Conservation (phyloP, 495 filamentous ascomycete genomes). For the Clohesyomyces aquaticus region DNA sequence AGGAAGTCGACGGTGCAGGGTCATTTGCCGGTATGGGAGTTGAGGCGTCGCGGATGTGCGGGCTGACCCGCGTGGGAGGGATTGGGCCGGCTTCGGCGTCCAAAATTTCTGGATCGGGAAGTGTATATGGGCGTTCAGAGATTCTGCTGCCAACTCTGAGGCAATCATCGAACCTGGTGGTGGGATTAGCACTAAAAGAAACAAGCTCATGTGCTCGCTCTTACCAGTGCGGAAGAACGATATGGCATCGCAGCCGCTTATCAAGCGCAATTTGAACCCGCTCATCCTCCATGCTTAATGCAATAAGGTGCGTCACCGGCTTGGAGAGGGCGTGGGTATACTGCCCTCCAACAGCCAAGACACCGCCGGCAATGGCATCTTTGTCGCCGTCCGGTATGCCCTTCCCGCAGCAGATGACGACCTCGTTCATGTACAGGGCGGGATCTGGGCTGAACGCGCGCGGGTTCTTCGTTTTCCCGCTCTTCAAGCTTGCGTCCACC, state of each 20-base stretch:
- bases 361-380: conserved; percentile 88
- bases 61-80: conserved; percentile 52
- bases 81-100: conserved; percentile 47
- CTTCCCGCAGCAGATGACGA: conserved; percentile 63
- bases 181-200: conserved; percentile 14
- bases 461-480: conserved; percentile 71
- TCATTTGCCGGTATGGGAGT: conserved; percentile 64
- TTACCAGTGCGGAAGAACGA: conserved; percentile 96
- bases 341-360: conserved; percentile 85
- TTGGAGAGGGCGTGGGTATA: conserved; percentile 70
- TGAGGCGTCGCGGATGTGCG: conserved; percentile 73
- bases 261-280: conserved; percentile 67
- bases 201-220: conserved; percentile 21
- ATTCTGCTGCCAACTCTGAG: conserved; percentile 87
- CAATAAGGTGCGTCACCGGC: conserved; percentile 84
- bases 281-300: conserved; percentile 71
- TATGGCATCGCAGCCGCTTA: conserved; percentile 71
- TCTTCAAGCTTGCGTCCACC: conserved; percentile 69
- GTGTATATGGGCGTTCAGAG: conserved; percentile 80
- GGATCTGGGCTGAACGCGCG: conserved; percentile 90
- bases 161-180: conserved; percentile 88
- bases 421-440: conserved; percentile 81
- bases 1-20: conserved; percentile 39
- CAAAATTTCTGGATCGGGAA: conserved; percentile 83
- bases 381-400: conserved; percentile 88